Evolutionary conservation across 2,329 filamentous ascomycete genomes (phyloP).

Genomic region (Pseudopyrenochaeta lycopersici): DNA sequence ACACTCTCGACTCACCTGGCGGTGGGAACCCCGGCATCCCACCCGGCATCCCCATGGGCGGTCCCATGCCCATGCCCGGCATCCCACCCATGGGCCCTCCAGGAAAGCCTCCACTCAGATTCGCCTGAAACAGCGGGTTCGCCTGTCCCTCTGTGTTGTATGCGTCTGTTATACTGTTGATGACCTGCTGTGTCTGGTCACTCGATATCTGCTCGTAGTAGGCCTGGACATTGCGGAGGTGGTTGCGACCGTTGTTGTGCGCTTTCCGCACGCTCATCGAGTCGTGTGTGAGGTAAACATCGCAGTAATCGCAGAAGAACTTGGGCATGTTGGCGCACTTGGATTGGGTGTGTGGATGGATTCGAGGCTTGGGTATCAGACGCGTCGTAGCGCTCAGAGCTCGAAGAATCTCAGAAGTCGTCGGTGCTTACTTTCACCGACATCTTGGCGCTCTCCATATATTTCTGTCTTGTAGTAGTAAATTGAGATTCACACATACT

Average conservation of each 20-base stretch:
- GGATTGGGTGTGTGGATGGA: not conserved
- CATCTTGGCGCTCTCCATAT: slow-evolving; percentile 19
- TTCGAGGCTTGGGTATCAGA: not conserved
- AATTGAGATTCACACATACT: too few species aligned
- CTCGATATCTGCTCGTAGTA: slow-evolving; percentile 99
- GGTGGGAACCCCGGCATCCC: slow-evolving; percentile 25
- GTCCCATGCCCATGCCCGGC: slow-evolving; percentile 25
- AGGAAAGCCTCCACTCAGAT: slow-evolving; percentile 60
- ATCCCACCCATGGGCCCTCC: slow-evolving; percentile 35
- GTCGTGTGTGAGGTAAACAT: slow-evolving; percentile 99
- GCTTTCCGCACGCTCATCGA: slow-evolving; percentile 99
- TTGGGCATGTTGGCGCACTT: slow-evolving; percentile 28
- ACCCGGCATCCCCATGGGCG: slow-evolving; percentile 27
- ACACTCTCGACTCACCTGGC: slow-evolving; percentile 19
- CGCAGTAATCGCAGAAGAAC: slow-evolving; percentile 84
- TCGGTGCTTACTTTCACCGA: slow-evolving; percentile 24
- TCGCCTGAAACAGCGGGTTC: slow-evolving; percentile 77
- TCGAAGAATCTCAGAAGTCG: slow-evolving; percentile 25
- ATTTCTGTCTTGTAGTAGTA: too few species aligned
- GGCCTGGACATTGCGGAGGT: slow-evolving; percentile 95
- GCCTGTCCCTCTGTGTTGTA: slow-evolving; percentile 94
- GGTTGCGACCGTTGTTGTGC: slow-evolving; percentile 95
- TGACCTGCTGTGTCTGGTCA: slow-evolving; percentile 97
- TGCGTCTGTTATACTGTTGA: slow-evolving; percentile 95
- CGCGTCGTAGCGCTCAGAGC: slow-evolving; percentile 29